Evolutionary conservation across 208 protist genomes (phyloP), one percentile per base, ranked within the genome.

Genomic region (Leptomonas seymouri): DNA sequence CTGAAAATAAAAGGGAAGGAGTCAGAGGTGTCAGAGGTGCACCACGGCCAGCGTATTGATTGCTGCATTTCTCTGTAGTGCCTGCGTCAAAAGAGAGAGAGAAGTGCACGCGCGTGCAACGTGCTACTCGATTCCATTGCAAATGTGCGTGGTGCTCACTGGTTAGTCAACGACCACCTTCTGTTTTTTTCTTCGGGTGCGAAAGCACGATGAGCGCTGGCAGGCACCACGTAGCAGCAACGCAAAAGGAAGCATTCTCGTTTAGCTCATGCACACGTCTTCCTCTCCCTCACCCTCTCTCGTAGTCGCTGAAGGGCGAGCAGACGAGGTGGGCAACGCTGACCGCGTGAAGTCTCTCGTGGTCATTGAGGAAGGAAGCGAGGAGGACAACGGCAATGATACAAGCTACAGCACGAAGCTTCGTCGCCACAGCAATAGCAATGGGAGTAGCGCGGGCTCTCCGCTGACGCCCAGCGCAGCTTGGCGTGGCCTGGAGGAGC

Each of bases 371-470:
- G 54, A 45, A 23, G 34, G 34, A 45, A 16, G 16, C 2, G 30
- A 23, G n/a, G 16, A 45, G 18, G 27, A 59, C 20, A 4, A 45
- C 34, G 28, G 11, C 34, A 18, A 42, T 41, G 20, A 21, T 20
- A 27, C 3, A 21, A 49, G 18, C 12, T 4, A 6, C 28, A 49
- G 41, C n/a, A 21, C 7, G 16, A 62, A 62, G 56, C 56, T 34
- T 8, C 41, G 36, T 21, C 56, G 23, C 2, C 42, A 45, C 58
- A 53, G 58, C 4, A 44, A 44, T 46, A 66, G 48, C 27, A 50
- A 66, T 18, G 48, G 46, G 11, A 66, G 60, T n/a, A 42, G 46
- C 21, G 60, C 46, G 4, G 20, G 46, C 31, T 66, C 60, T 1
- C 60, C 60, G 2, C 48, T 66, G 4, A 66, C 60, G 2, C 31